Percentiles rank a stretch among this genome's conserved stretches.
phyloP scores from a whole-genome alignment of 108 stramenopile species.

The Nannochloropsis oceanica region DNA sequence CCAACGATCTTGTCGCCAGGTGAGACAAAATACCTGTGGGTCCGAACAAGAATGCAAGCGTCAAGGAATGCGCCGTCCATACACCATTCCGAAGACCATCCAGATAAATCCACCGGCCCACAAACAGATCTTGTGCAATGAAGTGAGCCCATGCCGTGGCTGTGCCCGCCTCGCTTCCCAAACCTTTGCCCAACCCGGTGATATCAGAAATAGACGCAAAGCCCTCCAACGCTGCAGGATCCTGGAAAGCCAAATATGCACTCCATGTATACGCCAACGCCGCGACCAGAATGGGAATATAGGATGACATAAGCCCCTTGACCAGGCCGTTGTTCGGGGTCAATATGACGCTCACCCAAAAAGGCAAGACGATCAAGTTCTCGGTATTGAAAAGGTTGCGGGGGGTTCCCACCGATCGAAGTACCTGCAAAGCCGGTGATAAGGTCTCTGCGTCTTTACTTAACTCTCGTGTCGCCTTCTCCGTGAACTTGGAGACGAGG shows the following conservation, averaged over 20 bases:
- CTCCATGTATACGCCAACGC: constrained; percentile 8
- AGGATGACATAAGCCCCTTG: constrained; percentile 5
- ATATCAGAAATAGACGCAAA: constrained; percentile 12
- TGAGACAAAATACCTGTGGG: constrained; percentile 16
- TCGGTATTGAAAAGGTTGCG: constrained; percentile 13
- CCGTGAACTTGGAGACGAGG: not conserved
- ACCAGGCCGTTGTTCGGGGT: constrained; percentile 5
- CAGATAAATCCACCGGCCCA: constrained; percentile 30
- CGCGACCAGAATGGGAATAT: not conserved
- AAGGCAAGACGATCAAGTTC: constrained; percentile 9
- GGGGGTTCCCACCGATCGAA: constrained; percentile 9
- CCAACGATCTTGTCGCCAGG: constrained; percentile 4
- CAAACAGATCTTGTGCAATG: constrained; percentile 17
- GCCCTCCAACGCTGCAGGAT: constrained; percentile 14
- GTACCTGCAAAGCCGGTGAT: not conserved
- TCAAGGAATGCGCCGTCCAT: constrained; percentile 11
- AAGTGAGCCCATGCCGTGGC: constrained; percentile 22
- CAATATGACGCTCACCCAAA: constrained; percentile 14
- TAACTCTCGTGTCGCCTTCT: not conserved
- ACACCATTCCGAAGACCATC: constrained; percentile 15
- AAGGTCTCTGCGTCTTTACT: not conserved
- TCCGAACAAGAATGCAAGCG: constrained; percentile 21
- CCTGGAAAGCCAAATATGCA: constrained; percentile 19
- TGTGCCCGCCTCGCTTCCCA: constrained; percentile 9
- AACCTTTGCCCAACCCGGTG: constrained; percentile 8